Evolutionary conservation across 1,284 basidiomycete genomes (phyloP).

Genomic region (Pseudozyma pruni): DNA sequence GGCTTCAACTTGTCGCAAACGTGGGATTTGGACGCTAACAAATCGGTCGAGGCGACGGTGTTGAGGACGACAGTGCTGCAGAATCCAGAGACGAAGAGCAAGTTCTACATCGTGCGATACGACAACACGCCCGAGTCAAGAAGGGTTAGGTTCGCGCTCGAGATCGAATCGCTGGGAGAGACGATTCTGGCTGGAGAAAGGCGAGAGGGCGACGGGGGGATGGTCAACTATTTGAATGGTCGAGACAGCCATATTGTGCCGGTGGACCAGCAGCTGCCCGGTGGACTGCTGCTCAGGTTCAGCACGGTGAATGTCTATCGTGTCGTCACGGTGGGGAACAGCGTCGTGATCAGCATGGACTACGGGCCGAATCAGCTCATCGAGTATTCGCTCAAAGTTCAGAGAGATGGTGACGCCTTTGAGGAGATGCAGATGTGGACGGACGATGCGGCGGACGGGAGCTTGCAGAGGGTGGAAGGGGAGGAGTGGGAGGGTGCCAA

Average conservation of each 20-base stretch:
- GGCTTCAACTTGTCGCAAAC: constrained; percentile 28
- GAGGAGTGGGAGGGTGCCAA: constrained; percentile 8
- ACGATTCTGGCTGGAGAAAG: constrained; percentile 12
- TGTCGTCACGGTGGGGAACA: constrained; percentile 49
- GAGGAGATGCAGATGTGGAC: constrained; percentile 13
- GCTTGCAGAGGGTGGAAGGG: background rate
- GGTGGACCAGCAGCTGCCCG: constrained; percentile 36
- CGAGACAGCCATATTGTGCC: constrained; percentile 41
- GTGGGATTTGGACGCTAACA: constrained; percentile 8
- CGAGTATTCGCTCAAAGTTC: constrained; percentile 19
- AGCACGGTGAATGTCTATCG: constrained; percentile 71
- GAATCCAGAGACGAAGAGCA: constrained; percentile 36
- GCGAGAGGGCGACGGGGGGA: background rate
- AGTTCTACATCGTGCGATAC: constrained; percentile 79
- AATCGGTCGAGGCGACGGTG: constrained; percentile 1
- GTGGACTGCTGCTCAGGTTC: constrained; percentile 70
- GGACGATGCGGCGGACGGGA: background rate
- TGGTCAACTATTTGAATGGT: constrained; percentile 27
- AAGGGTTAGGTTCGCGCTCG: constrained; percentile 15
- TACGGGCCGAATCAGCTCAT: constrained; percentile 15
- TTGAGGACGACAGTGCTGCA: constrained; percentile 37
- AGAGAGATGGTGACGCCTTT: constrained; percentile 2
- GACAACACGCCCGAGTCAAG: constrained; percentile 53
- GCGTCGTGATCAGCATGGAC: constrained; percentile 22
- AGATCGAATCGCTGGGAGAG: constrained; percentile 42